Base-by-base conservation (phyloP, 164 flowering plant species). In the Nymphaea colorata region DNA sequence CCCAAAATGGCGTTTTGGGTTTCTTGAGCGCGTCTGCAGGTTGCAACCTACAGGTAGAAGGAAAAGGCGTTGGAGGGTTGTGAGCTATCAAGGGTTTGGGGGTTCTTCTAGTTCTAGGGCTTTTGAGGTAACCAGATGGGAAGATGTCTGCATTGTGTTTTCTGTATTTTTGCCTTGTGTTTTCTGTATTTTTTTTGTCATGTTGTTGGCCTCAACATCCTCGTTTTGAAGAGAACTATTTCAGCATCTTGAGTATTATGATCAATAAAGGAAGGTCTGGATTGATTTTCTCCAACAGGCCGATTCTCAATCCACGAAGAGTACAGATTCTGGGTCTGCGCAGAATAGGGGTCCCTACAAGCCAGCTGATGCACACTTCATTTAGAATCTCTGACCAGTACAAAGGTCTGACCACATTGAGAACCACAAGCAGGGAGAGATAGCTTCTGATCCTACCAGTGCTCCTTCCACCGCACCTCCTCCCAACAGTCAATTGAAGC, bases 311-410 rank as follows among this genome's bases (percentile, higher is more conserved):
- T 84, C 93, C 66, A 87, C 85, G 18, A 86, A 85, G 68, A 88
- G 89, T 76, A 81, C 87, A 16, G 88, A 86, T 68, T 86, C 93
- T 71, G 93, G 83, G 62, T 86, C 89, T 74, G 87, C 79, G 64
- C 67, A 81, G 73, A 88, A 86, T 72, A 84, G 80, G 41, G 71
- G 78, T 61, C 77, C 84, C 72, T 80, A 80, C 73, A 82, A 81
- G 76, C 81, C 74, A 57, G 14, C 78, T 8, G 85, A 80, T 69
- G 72, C 73, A 18, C 86, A 78, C 68, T 67, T 82, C 88, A 81
- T 71, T 79, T 81, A 69, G 89, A 82, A 62, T 86, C 93, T 57
- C 82, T 86, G 3, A 75, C 79, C 51, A 86, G 86, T 69, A 81
- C 64, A 70, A 83, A 79, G 75, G 59, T 71, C 80, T 59, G 69